phyloP scores from a whole-genome alignment of 2,329 filamentous ascomycete genomes.

The Microdochium nivale region DNA sequence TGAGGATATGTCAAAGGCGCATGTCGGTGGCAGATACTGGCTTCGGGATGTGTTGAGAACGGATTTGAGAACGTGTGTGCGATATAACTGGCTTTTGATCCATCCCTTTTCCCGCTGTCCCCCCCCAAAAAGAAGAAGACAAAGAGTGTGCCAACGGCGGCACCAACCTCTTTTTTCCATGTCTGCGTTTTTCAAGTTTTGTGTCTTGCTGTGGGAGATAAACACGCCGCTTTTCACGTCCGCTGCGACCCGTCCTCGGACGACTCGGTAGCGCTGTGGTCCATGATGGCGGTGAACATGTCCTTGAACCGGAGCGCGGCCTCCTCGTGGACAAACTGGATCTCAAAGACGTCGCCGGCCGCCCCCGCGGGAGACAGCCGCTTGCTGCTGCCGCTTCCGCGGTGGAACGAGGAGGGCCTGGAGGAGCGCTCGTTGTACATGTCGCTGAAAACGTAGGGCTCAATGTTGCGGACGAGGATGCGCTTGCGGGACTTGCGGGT shows the following conservation, averaged over 20 bases:
- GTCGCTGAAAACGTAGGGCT: constrained; percentile 51
- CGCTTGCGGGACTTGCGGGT: constrained; percentile 34
- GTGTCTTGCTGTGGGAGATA: too few species aligned
- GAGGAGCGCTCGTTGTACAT: constrained; percentile 41
- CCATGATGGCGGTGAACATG: neutral
- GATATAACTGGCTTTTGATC: too few species aligned
- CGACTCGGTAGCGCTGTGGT: neutral
- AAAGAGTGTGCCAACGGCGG: too few species aligned
- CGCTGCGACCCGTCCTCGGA: neutral
- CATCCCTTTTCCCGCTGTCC: too few species aligned
- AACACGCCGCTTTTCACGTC: neutral
- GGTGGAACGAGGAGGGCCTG: constrained; percentile 22
- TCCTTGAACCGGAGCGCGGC: constrained; percentile 7
- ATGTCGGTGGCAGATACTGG: too few species aligned
- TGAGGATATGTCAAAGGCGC: too few species aligned
- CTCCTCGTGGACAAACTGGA: constrained; percentile 15
- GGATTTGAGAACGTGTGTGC: too few species aligned
- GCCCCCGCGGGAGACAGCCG: neutral
- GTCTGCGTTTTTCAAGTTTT: too few species aligned
- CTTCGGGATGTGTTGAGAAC: too few species aligned
- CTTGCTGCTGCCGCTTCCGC: constrained; percentile 10
- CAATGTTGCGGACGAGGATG: constrained; percentile 44
- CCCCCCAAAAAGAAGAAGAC: too few species aligned
- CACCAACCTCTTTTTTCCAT: too few species aligned
- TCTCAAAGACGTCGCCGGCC: constrained; percentile 16